phyloP scores from a whole-genome alignment of 305 asterid genomes.

The Coffea humblotiana region DNA sequence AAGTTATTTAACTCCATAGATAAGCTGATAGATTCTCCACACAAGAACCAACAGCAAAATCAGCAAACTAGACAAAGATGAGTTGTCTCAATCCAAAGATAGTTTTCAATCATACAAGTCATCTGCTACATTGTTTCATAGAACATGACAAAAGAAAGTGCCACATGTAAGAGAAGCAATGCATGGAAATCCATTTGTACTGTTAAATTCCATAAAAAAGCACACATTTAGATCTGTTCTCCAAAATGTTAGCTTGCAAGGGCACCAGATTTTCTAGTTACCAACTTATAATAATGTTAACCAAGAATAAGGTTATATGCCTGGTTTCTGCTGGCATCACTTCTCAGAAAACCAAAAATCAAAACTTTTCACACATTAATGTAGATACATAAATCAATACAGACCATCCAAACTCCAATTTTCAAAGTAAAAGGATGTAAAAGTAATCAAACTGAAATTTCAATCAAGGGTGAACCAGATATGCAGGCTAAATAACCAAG shows the following conservation, averaged over 20 bases:
- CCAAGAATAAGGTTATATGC: not conserved
- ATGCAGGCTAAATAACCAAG: not conserved
- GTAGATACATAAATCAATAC: not conserved
- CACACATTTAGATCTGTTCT: too few relatives aligned
- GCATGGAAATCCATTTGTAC: too few relatives aligned
- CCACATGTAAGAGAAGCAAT: too few relatives aligned
- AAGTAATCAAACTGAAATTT: too few relatives aligned
- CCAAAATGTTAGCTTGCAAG: not conserved
- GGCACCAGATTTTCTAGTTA: not conserved
- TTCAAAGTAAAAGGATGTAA: not conserved
- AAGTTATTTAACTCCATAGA: not conserved
- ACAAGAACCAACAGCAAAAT: not conserved
- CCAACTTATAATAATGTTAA: too few relatives aligned
- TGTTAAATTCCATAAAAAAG: too few relatives aligned
- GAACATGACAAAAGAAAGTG: not conserved
- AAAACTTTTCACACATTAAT: not conserved
- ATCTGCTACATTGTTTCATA: not conserved
- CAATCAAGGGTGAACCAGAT: too few relatives aligned
- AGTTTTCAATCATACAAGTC: not conserved
- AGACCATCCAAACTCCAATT: not conserved
- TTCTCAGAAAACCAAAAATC: not conserved
- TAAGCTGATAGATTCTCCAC: not conserved
- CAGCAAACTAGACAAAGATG: not conserved
- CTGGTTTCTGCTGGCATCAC: not conserved
- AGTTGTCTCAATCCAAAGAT: not conserved